Base-by-base conservation (phyloP, 768 basidiomycete genomes). In the Phlebiopsis gigantea region DNA sequence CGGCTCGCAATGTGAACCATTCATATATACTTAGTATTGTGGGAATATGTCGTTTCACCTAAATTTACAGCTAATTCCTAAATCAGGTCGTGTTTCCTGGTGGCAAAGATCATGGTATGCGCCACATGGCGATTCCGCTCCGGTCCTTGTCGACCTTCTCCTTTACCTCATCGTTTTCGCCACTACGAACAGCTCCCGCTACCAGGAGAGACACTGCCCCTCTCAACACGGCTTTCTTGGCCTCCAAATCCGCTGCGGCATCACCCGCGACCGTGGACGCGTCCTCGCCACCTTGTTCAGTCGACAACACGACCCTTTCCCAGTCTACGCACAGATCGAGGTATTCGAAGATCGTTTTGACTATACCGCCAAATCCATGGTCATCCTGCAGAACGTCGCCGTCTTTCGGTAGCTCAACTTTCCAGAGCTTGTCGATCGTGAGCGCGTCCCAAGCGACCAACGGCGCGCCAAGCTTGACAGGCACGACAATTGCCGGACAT, bases 111-210 rank as follows among this genome's bases (percentile, higher is more conserved):
- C 45, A 85, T 19, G 81, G 81, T 51, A 86, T 84, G 46, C 84
- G 69, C 82, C 83, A 85, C 77, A 86, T 81, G 1, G 79, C 84
- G 56, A 88, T 81, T 1, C 85, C 84, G 58, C 77, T 75, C 46
- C 83, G 69, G 48, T 81, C 80, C 49, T 75, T 71, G 59, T 84
- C 82, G 4, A 86, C 64, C 56, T 81, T 79, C 57, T 81, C 75
- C 68, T 72, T 78, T 17, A 79, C 83, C 59, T 79, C 77, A 61
- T 78, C 78, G 66, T 79, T 83, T 45, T 69, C 66, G 50, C 71
- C 73, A 57, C 79, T 83, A 61, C 79, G 71, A 39, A 85, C 71
- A 15, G 83, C 82, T 26, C 76, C 78, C 17, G 80, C 79, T 25
- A 85, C 75, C 26, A 85, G 68, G 57, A 85, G 60, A 24, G 69